Percentiles rank a stretch among this genome's conserved stretches.
Evolutionary conservation across 495 filamentous ascomycete genomes (phyloP).

Genomic region (Aspergillus bertholletiae): DNA sequence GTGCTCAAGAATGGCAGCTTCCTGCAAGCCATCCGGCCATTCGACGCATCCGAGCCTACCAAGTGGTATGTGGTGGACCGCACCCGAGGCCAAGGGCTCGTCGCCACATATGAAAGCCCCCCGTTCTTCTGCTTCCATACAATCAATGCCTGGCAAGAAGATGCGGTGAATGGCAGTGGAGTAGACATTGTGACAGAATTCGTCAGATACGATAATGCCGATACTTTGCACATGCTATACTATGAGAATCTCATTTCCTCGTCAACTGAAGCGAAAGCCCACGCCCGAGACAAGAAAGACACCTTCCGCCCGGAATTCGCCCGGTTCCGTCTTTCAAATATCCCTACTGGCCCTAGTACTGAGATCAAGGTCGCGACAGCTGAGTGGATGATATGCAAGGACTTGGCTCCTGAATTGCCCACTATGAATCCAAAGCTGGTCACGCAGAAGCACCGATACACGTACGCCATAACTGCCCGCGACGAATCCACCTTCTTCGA

Average conservation of each 20-base stretch:
- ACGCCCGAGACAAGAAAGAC: conserved; percentile 21
- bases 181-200: conserved; percentile 57
- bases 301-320: conserved; percentile 31
- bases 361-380: conserved; percentile 19
- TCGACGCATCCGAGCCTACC: conserved; percentile 45
- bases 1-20: conserved; percentile 43
- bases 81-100: conserved; percentile 45
- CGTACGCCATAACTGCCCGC: conserved; percentile 55
- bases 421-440: conserved; percentile 59
- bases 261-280: conserved; percentile 25
- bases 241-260: conserved; percentile 55
- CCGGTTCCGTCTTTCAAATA: conserved; percentile 47
- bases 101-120: conserved; percentile 54
- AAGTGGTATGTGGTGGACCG: conserved; percentile 71
- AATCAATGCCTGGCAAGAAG: conserved; percentile 69
- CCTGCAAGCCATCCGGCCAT: conserved; percentile 30
- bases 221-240: conserved; percentile 50
- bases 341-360: conserved; percentile 19
- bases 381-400: conserved; percentile 30
- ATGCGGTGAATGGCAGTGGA: conserved; percentile 29
- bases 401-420: conserved; percentile 56
- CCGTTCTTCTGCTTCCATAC: conserved; percentile 75
- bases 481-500: conserved; percentile 62
- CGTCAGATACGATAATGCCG: conserved; percentile 49
- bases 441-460: conserved; percentile 57